These are phyloP conservation scores for Mixia osmundae DNA, from an alignment of 1,284 basidiomycete genomes.

Conservation along the genomic window DNA sequence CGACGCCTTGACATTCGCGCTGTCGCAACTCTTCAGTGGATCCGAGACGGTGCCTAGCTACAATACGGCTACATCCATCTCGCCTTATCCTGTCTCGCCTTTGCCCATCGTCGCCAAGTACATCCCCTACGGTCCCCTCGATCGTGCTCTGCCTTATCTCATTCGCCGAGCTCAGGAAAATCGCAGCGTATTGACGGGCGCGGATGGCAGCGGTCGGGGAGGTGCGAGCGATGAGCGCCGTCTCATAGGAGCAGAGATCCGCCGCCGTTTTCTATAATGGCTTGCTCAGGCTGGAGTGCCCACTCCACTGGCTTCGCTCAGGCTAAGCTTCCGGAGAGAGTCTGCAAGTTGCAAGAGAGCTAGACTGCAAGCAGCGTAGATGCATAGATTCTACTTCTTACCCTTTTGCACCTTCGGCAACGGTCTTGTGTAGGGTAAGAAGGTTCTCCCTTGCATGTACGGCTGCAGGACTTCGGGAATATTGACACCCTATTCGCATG, in stretches of 20 bases:
- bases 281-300: too few relatives aligned
- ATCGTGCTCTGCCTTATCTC: slow-evolving; percentile 16
- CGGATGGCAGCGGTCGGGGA: slow-evolving; percentile 12
- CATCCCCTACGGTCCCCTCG: slow-evolving; percentile 15
- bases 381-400: slow-evolving; percentile 26
- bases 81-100: not conserved
- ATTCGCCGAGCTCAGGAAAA: slow-evolving; percentile 18
- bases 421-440: slow-evolving; percentile 67
- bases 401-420: slow-evolving; percentile 62
- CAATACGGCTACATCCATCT: not conserved
- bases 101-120: slow-evolving; percentile 14
- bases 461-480: slow-evolving; percentile 73
- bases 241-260: slow-evolving; percentile 14
- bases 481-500: slow-evolving; percentile 39
- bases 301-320: too few relatives aligned
- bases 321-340: too few relatives aligned
- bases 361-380: too few relatives aligned
- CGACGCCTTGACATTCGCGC: slow-evolving; percentile 15
- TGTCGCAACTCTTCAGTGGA: slow-evolving; percentile 10
- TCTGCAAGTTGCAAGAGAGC: too few relatives aligned
- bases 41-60: not conserved
- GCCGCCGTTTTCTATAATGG: too few relatives aligned
- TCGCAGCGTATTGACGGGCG: slow-evolving; percentile 14
- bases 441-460: slow-evolving; percentile 89
- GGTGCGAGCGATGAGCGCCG: slow-evolving; percentile 14